Percentiles rank a stretch among this genome's conserved stretches.
Evolutionary conservation across 495 filamentous ascomycete genomes (phyloP).

Genomic region (Aspergillus sparsus): DNA sequence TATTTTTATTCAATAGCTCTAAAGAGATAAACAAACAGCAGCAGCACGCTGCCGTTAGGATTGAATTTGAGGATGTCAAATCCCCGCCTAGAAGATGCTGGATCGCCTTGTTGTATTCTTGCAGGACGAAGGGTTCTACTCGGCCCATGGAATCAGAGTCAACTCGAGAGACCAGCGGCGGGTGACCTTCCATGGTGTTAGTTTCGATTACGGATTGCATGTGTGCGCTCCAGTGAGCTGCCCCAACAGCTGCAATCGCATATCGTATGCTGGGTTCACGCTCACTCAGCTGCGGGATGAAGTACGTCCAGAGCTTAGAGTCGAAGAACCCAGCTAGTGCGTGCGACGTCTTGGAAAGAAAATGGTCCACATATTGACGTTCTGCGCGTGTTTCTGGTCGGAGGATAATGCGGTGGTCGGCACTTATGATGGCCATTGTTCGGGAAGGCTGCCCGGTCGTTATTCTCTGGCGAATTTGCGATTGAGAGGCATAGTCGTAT

Average conservation of each 20-base stretch:
- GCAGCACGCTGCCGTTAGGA: conserved; percentile 22
- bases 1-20: conserved; percentile 30
- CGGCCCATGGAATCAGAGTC: background rate
- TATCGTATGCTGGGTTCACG: conserved; percentile 20
- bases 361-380: conserved; percentile 21
- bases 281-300: conserved; percentile 23
- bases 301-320: conserved; percentile 19
- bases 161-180: too few species aligned
- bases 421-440: background rate
- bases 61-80: conserved; percentile 5
- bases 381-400: conserved; percentile 18
- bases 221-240: conserved; percentile 9
- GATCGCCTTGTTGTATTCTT: conserved; percentile 27
- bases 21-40: conserved; percentile 35
- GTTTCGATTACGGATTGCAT: background rate
- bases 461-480: conserved; percentile 14
- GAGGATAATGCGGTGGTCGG: conserved; percentile 21
- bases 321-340: conserved; percentile 20
- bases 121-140: conserved; percentile 11
- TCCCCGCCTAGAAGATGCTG: conserved; percentile 24
- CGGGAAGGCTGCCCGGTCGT: background rate
- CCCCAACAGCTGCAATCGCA: conserved; percentile 21
- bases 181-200: background rate
- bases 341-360: conserved; percentile 11
- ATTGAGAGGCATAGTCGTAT: conserved; percentile 18